Percentiles rank a stretch among this genome's conserved stretches.
Evolutionary conservation across 140 eudicot species (phyloP).

Genomic region (Ambrosia hybrid): DNA sequence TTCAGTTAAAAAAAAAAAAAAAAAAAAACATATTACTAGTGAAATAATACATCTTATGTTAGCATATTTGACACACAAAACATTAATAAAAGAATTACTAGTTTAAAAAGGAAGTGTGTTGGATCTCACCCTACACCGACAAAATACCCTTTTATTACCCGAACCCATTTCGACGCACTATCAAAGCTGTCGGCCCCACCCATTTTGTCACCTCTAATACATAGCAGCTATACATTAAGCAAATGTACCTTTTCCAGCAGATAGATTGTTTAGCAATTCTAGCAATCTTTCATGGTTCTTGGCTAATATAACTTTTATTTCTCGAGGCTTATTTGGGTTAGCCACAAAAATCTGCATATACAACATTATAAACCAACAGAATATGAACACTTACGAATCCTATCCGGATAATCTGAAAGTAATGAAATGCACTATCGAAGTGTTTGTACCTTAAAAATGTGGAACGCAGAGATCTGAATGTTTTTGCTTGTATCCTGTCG

Average conservation of each 20-base stretch:
- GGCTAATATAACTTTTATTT: constrained; percentile 80
- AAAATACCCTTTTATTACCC: background rate
- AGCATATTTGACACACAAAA: no score
- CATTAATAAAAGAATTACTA: background rate
- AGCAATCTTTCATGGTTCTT: constrained; percentile 84
- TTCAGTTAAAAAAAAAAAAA: no score
- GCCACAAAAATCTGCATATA: constrained; percentile 89
- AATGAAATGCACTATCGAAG: constrained; percentile 4
- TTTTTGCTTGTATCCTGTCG: constrained; percentile 93
- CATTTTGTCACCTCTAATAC: constrained; percentile 1
- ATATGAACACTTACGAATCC: constrained; percentile 1
- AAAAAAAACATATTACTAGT: no score
- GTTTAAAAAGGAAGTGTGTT: background rate
- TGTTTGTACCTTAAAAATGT: constrained; percentile 77
- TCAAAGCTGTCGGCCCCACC: background rate
- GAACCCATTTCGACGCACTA: background rate
- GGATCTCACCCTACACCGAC: background rate
- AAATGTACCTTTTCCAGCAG: constrained; percentile 77
- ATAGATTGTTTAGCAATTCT: constrained; percentile 66
- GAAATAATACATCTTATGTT: no score
- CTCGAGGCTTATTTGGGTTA: constrained; percentile 95
- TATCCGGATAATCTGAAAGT: constrained; percentile 1
- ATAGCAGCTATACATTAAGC: constrained; percentile 8
- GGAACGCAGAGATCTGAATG: constrained; percentile 96
- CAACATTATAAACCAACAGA: constrained; percentile 15